Base-by-base conservation (phyloP, 2,329 filamentous ascomycete species). In the Daldinia eschscholtzii region DNA sequence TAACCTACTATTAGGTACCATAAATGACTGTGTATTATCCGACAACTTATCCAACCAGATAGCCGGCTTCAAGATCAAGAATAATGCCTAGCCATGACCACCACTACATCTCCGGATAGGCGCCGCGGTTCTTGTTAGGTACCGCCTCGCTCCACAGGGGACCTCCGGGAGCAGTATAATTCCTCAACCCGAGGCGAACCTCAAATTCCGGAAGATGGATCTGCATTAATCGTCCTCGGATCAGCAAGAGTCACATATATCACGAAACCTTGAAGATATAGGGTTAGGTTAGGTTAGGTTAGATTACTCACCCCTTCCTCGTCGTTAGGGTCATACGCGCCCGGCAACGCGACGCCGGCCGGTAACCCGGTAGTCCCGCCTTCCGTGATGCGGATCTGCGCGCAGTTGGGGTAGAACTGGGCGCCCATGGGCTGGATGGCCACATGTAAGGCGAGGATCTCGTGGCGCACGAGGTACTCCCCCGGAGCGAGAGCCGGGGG, bases 341-440 rank as follows among this genome's bases (percentile, higher is more conserved):
- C 41, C 18, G 41, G 41, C 41, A 44, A 6, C 15, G 41, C 41
- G 15, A 44, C 15, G 12, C 41, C 41, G 6, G 41, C 18, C 5
- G 41, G 41, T 6, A 44, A n/a, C 41, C 6, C 41, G 18, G 41
- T 20, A 6, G 41, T 6, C 41, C 41, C 41, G 18, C 41, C 41
- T 7, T 15, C 13, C 41, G 41, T 44, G 18, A 44, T 5, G 18
- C 41, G 41, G 18, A 44, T 44, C 18, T 44, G 41, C 13, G 18
- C 41, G 18, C 41, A 44, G 41, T 44, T 44, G 5, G 41, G 41
- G 41, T 44, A 44, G 41, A 44, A 44, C 41, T 44, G 41, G 41
- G 41, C 41, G 5, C 41, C 41, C 41, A n/a, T 44, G 13, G 12
- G 12, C 18, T 44, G 41, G 41, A 20, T n/a, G 41, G 41, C 41